Conservation (phyloP, 345 rosid genomes). For the Arabis hirsuta region DNA sequence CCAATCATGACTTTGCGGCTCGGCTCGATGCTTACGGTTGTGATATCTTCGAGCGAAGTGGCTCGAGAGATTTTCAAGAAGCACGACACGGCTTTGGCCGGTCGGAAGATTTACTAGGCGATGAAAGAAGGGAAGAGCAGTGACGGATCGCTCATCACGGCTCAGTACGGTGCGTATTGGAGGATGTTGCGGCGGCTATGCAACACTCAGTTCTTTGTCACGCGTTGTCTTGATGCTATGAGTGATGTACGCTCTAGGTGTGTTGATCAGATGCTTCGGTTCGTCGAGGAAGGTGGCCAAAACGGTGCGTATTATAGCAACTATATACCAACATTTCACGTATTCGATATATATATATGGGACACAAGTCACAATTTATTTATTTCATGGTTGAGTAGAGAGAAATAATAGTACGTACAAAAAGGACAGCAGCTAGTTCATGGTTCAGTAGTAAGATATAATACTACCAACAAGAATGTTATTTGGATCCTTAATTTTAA, state of each 20-base stretch:
- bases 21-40: slow-evolving; percentile 75
- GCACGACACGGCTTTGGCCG: slow-evolving; percentile 70
- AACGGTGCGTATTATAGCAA: slow-evolving; percentile 34
- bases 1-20: slow-evolving; percentile 78
- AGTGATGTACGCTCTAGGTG: slow-evolving; percentile 53
- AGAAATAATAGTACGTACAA: too few relatives aligned
- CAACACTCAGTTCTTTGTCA: slow-evolving; percentile 68
- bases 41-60: slow-evolving; percentile 64
- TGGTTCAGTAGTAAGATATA: too few relatives aligned
- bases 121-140: slow-evolving; percentile 63
- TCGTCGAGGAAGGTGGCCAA: slow-evolving; percentile 50
- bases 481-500: too few relatives aligned
- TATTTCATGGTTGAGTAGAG: too few relatives aligned
- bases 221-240: slow-evolving; percentile 65
- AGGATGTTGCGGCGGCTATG: slow-evolving; percentile 68
- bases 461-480: too few relatives aligned
- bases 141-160: slow-evolving; percentile 69
- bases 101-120: slow-evolving; percentile 78
- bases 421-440: too few relatives aligned
- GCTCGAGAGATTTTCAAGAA: slow-evolving; percentile 81
- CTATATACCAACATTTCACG: background rate
- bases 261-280: slow-evolving; percentile 58
- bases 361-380: too few relatives aligned
- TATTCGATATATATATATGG: too few relatives aligned
- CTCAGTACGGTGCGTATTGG: slow-evolving; percentile 85